A percentile compares a stretch with the other conserved stretches of the same genome.
phyloP scores from a whole-genome alignment of 352 stramenopile genomes.

The Phytophthora ramorum region DNA sequence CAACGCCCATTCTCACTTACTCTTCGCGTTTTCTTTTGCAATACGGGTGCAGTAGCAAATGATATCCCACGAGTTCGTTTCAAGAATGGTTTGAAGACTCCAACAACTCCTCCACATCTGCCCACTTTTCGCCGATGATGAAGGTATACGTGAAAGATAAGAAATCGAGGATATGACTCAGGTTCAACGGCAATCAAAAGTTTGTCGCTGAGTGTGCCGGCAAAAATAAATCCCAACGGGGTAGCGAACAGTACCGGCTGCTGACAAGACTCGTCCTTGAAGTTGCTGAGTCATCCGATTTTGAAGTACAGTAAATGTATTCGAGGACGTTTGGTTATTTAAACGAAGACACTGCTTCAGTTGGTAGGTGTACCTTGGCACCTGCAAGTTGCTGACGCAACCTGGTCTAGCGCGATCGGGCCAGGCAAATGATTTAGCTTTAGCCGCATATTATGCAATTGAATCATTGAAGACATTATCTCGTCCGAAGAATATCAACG shows the following conservation, averaged over 20 bases:
- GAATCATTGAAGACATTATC: neutral
- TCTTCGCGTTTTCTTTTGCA: constrained; percentile 5
- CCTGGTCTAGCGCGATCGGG: too few relatives aligned
- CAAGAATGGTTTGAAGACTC: neutral
- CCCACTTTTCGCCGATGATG: too few relatives aligned
- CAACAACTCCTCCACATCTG: too few relatives aligned
- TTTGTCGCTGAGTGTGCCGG: too few relatives aligned
- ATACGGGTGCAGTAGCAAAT: constrained; percentile 11
- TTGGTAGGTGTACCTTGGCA: too few relatives aligned
- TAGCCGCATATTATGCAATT: neutral
- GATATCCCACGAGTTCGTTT: neutral
- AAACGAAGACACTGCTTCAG: too few relatives aligned
- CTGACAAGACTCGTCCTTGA: neutral
- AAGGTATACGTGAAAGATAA: neutral
- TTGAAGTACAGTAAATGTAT: too few relatives aligned
- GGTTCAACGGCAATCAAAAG: neutral
- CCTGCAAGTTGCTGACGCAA: too few relatives aligned
- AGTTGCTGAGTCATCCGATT: neutral
- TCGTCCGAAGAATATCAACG: neutral
- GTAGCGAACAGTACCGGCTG: neutral
- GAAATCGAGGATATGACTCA: neutral
- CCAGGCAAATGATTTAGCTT: neutral
- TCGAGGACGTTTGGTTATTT: too few relatives aligned
- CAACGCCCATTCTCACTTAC: constrained; percentile 42
- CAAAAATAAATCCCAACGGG: too few relatives aligned